These are phyloP conservation scores for Euptelea pleiosperma DNA, from an alignment of 164 flowering plant species.

Conservation along the genomic window DNA sequence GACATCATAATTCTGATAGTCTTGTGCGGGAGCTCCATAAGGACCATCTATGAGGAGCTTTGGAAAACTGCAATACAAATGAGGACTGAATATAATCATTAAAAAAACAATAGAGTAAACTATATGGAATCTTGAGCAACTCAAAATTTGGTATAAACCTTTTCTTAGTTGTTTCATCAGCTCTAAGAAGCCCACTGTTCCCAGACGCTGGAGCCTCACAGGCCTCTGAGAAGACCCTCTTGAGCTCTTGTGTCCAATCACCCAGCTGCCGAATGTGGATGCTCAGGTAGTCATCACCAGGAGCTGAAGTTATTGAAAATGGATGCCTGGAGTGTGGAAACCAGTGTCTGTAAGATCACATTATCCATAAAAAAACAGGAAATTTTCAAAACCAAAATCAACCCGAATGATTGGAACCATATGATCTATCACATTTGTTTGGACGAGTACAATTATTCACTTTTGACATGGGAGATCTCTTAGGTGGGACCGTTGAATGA, in stretches of 20 bases:
- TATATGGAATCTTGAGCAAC: not conserved
- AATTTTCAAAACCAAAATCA: not conserved
- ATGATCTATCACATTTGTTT: no score
- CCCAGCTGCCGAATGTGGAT: constrained; percentile 92
- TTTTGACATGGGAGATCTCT: no score
- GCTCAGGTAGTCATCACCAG: constrained; percentile 88
- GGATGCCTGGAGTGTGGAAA: constrained; percentile 73
- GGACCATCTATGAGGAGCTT: constrained; percentile 92
- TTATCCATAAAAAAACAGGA: not conserved
- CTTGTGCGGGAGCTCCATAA: constrained; percentile 99
- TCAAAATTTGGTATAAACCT: constrained; percentile 31
- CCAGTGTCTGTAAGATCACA: no score
- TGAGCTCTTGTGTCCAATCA: constrained; percentile 97
- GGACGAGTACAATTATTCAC: no score
- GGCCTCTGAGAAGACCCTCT: constrained; percentile 74
- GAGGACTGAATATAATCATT: not conserved
- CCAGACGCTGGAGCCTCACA: constrained; percentile 81
- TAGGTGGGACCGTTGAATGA: no score
- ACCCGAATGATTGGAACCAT: no score
- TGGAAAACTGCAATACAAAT: constrained; percentile 56
- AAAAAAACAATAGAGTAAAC: not conserved
- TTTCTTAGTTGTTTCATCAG: constrained; percentile 79
- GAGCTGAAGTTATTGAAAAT: constrained; percentile 96
- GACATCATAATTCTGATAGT: constrained; percentile 82
- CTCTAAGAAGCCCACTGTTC: constrained; percentile 87